Conservation (phyloP, 1,139 yeast genomes). For the Sugiyamaella grinbergsii region DNA sequence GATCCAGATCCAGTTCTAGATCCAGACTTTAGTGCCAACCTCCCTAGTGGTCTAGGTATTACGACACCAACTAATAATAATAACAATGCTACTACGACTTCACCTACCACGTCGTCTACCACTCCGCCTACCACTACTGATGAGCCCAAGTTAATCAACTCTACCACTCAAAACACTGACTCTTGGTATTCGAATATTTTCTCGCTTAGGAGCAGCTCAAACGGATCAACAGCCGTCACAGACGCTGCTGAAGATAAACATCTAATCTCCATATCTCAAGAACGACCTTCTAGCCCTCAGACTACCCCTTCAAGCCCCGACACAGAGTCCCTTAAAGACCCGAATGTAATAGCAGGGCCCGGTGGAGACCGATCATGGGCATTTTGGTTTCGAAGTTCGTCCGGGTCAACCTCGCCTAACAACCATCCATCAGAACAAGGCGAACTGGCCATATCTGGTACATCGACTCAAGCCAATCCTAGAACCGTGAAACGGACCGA, state of each 20-base stretch:
- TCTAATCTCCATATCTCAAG: not conserved
- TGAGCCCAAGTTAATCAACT: not conserved
- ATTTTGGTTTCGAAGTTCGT: conserved; percentile 36
- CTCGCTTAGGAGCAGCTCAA: conserved; percentile 12
- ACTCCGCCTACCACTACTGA: not conserved
- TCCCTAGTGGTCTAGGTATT: not conserved
- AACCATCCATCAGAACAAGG: conserved; percentile 32
- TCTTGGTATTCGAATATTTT: conserved; percentile 19
- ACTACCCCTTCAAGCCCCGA: conserved; percentile 14
- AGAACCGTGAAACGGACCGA: conserved; percentile 31
- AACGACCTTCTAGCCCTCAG: conserved; percentile 1
- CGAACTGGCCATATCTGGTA: conserved; percentile 46
- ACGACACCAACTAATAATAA: not conserved
- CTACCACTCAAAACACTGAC: not conserved
- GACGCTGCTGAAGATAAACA: not conserved
- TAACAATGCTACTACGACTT: not conserved
- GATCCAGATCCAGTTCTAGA: too few species aligned
- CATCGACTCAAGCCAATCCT: conserved; percentile 42
- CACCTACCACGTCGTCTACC: not conserved
- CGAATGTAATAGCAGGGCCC: conserved; percentile 19
- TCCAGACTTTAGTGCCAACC: too few species aligned
- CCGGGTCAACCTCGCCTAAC: not conserved
- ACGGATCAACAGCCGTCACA: not conserved
- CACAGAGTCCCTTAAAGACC: conserved; percentile 16
- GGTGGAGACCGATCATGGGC: conserved; percentile 38